Conservation (phyloP, 352 stramenopile species). For the Discostella stelligera region DNA sequence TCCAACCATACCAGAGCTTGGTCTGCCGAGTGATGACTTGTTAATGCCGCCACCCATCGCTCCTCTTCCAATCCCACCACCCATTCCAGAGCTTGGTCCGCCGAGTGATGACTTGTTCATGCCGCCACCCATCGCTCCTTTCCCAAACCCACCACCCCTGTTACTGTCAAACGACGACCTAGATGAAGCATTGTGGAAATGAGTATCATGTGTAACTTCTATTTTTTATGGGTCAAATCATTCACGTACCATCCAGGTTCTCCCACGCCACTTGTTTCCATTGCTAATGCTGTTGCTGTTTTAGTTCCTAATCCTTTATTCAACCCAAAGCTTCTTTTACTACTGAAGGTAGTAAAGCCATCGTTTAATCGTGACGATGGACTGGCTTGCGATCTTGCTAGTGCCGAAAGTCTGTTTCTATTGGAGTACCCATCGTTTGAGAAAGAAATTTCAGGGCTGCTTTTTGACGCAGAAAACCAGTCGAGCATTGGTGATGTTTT, state of each 20-base stretch:
- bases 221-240: background rate
- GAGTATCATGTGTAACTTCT: background rate
- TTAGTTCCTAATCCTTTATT: background rate
- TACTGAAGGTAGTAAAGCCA: background rate
- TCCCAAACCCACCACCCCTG: background rate
- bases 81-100: background rate
- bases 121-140: background rate
- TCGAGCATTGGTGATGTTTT: conserved; percentile 19
- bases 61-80: background rate
- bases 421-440: background rate
- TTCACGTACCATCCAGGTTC: background rate
- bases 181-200: background rate
- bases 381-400: conserved; percentile 8
- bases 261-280: background rate
- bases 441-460: conserved; percentile 1
- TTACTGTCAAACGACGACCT: background rate
- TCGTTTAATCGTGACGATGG: background rate
- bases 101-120: conserved; percentile 1
- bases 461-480: conserved; percentile 11
- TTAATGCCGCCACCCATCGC: background rate
- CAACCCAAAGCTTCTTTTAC: background rate
- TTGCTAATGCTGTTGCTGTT: background rate
- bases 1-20: background rate
- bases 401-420: background rate
- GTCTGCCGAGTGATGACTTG: background rate